Conservation (phyloP, 306 rosid genomes). For the Acacia acuminata region DNA sequence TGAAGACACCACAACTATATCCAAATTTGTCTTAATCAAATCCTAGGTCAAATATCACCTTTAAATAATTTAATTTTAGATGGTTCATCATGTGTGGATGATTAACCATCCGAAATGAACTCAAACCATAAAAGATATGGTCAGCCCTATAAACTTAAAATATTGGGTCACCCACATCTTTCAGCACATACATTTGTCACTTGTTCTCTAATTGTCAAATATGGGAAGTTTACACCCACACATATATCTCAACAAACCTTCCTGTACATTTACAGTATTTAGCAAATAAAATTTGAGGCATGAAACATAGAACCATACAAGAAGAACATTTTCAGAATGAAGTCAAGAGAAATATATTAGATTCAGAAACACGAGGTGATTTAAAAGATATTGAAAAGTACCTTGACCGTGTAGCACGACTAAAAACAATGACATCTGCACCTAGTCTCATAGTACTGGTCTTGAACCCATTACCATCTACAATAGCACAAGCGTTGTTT, state of each 20-base stretch:
- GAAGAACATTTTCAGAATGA: not conserved
- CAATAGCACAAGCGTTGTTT: slow-evolving; percentile 28
- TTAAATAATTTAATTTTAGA: not conserved
- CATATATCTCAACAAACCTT: not conserved
- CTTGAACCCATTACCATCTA: slow-evolving; percentile 99
- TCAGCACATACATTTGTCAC: slow-evolving; percentile 5
- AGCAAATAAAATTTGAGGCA: slow-evolving; percentile 2
- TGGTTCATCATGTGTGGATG: not conserved
- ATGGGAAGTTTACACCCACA: not conserved
- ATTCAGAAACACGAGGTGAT: slow-evolving; percentile 8
- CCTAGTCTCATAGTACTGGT: slow-evolving; percentile 97
- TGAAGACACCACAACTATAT: slow-evolving; percentile 3
- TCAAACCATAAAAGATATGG: not conserved
- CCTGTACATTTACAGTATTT: not conserved
- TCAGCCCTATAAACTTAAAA: not conserved
- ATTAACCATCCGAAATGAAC: slow-evolving; percentile 2
- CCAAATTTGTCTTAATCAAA: slow-evolving; percentile 11
- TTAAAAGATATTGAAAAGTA: slow-evolving; percentile 35
- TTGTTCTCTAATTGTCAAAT: slow-evolving; percentile 21
- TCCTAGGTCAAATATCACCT: not conserved
- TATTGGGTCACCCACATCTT: not conserved
- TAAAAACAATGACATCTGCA: slow-evolving; percentile 89
- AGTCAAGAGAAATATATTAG: slow-evolving; percentile 15
- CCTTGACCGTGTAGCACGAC: slow-evolving; percentile 64
- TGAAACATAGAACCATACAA: not conserved